phyloP scores from a whole-genome alignment of 106 monocot genomes.

The Dendrobium chrysotoxum region DNA sequence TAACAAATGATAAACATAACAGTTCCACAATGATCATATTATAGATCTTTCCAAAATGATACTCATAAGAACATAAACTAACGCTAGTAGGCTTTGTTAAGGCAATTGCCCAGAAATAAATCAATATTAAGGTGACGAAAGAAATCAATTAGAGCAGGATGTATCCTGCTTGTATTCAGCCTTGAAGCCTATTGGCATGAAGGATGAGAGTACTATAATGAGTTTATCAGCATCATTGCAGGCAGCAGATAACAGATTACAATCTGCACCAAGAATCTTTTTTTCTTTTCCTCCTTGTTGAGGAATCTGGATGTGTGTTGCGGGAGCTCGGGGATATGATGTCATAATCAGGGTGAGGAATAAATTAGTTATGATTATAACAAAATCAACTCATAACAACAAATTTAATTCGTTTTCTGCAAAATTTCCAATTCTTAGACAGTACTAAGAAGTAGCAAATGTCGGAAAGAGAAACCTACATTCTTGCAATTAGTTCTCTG shows the following conservation, averaged over 20 bases:
- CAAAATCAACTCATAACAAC: too few relatives aligned
- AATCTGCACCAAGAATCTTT: background rate
- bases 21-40: background rate
- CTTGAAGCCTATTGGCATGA: background rate
- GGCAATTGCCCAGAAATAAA: background rate
- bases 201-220: background rate
- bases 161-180: background rate
- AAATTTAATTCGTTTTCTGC: too few relatives aligned
- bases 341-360: background rate
- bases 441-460: too few relatives aligned
- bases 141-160: background rate
- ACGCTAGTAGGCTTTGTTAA: background rate
- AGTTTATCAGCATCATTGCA: background rate
- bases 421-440: too few relatives aligned
- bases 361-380: background rate
- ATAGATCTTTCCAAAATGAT: background rate
- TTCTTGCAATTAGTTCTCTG: too few relatives aligned
- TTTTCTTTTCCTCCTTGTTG: too few relatives aligned
- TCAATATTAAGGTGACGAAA: background rate
- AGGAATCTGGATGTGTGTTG: background rate
- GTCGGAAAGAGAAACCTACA: too few relatives aligned
- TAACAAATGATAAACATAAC: background rate
- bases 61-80: background rate
- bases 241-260: background rate
- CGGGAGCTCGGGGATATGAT: background rate